These are phyloP conservation scores for Chernovozyma aurita DNA, from an alignment of 1,139 yeast genomes.

Conservation along the genomic window DNA sequence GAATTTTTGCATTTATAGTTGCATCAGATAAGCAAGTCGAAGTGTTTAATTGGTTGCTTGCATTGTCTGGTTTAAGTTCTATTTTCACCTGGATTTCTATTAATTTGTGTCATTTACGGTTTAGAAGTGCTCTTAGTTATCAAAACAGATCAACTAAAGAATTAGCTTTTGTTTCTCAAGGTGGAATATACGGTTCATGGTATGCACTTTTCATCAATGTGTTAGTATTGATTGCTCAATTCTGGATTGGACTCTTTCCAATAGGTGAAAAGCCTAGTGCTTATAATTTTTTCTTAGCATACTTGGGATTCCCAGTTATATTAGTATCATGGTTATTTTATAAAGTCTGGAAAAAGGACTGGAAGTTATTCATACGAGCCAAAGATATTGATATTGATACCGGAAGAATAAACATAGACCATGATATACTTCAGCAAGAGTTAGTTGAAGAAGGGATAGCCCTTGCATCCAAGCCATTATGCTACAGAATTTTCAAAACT, in stretches of 20 bases:
- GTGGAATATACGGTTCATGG: slow-evolving; percentile 31
- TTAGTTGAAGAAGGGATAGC: slow-evolving; percentile 36
- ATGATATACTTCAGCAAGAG: slow-evolving; percentile 38
- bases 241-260: slow-evolving; percentile 43
- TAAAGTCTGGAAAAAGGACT: slow-evolving; percentile 32
- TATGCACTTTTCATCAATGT: slow-evolving; percentile 24
- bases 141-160: slow-evolving; percentile 27
- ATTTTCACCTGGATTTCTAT: slow-evolving; percentile 36
- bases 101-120: slow-evolving; percentile 30
- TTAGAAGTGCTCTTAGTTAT: slow-evolving; percentile 28
- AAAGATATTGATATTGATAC: slow-evolving; percentile 38
- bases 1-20: slow-evolving; percentile 37
- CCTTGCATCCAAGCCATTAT: slow-evolving; percentile 27
- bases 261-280: slow-evolving; percentile 30
- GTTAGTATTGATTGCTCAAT: slow-evolving; percentile 35
- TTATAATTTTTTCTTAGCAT: slow-evolving; percentile 29
- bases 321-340: slow-evolving; percentile 34
- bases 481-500: slow-evolving; percentile 22
- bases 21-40: slow-evolving; percentile 28
- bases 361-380: slow-evolving; percentile 28
- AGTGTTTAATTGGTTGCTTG: slow-evolving; percentile 33
- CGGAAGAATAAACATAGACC: slow-evolving; percentile 38
- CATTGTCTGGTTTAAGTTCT: slow-evolving; percentile 34
- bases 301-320: slow-evolving; percentile 35
- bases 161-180: slow-evolving; percentile 27